Conservation (phyloP, 352 stramenopile species). For the Pythium graminicola region DNA sequence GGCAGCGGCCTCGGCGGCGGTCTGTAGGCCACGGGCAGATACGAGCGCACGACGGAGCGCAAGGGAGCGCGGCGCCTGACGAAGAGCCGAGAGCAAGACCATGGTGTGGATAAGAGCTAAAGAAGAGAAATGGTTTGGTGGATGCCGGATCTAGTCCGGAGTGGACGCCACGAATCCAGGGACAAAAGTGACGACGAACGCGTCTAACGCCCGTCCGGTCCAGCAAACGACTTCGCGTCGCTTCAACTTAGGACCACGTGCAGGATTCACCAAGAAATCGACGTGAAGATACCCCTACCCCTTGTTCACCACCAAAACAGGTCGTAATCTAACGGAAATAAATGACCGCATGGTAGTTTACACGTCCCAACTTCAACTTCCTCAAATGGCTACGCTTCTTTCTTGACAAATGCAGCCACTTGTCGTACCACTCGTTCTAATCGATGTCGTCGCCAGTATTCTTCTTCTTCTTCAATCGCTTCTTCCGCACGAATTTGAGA, state of each 20-base stretch:
- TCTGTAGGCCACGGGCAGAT: conserved; percentile 47
- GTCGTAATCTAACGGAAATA: neutral
- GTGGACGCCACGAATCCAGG: neutral
- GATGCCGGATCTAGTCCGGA: neutral
- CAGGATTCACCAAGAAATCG: neutral
- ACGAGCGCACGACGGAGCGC: conserved; percentile 17
- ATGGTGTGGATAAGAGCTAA: conserved; percentile 16
- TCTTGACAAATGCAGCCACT: conserved; percentile 55
- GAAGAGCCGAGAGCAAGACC: conserved; percentile 45
- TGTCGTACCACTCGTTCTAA: conserved; percentile 47
- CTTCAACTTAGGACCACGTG: conserved; percentile 4
- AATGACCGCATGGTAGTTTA: neutral
- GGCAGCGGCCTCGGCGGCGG: conserved; percentile 52
- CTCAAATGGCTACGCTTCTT: conserved; percentile 45
- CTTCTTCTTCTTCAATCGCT: conserved; percentile 83
- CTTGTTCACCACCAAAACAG: neutral
- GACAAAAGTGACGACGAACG: neutral
- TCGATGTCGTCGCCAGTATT: conserved; percentile 57
- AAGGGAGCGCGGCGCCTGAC: conserved; percentile 14
- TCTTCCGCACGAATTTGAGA: conserved; percentile 87
- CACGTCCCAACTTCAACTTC: neutral
- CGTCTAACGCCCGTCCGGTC: neutral
- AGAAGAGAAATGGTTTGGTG: neutral
- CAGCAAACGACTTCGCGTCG: neutral
- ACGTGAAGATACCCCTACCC: conserved; percentile 8